phyloP scores from a whole-genome alignment of 2,329 filamentous ascomycete species.

The Sordariomycetes sp. region DNA sequence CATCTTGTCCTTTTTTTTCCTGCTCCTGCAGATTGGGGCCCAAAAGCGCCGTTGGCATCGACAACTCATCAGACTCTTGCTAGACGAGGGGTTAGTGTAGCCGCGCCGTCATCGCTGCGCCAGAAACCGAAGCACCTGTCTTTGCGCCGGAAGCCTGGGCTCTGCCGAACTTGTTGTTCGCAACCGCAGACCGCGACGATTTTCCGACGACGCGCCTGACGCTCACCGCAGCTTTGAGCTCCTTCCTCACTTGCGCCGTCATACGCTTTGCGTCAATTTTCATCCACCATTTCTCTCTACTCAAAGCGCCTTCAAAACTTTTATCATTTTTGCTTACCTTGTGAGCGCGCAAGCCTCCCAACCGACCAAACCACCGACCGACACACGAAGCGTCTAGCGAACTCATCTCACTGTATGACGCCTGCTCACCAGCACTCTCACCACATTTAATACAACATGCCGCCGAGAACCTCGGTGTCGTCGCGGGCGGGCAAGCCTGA shows the following conservation, averaged over 20 bases:
- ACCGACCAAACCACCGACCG: background rate
- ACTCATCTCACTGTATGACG: background rate
- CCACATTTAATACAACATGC: background rate
- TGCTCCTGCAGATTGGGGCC: background rate
- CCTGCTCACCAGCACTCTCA: background rate
- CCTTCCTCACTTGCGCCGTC: background rate
- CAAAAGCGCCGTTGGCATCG: background rate
- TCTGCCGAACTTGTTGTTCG: background rate
- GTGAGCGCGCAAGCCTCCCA: background rate
- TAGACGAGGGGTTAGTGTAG: background rate
- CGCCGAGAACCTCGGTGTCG: background rate
- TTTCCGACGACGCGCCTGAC: background rate
- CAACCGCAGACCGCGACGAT: constrained; percentile 2
- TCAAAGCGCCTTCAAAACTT: background rate
- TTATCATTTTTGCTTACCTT: background rate
- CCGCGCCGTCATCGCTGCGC: background rate
- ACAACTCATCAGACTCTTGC: background rate
- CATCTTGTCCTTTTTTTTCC: background rate
- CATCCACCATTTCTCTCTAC: background rate
- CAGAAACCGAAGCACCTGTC: background rate
- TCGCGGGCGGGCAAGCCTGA: constrained; percentile 5
- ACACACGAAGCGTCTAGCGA: background rate
- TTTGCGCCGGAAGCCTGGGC: background rate
- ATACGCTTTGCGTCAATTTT: background rate
- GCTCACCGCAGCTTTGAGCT: background rate